Percentiles rank a stretch among this genome's conserved stretches.
Evolutionary conservation across 2,329 filamentous ascomycete species (phyloP).

Genomic region (Aspergillus jensenii): DNA sequence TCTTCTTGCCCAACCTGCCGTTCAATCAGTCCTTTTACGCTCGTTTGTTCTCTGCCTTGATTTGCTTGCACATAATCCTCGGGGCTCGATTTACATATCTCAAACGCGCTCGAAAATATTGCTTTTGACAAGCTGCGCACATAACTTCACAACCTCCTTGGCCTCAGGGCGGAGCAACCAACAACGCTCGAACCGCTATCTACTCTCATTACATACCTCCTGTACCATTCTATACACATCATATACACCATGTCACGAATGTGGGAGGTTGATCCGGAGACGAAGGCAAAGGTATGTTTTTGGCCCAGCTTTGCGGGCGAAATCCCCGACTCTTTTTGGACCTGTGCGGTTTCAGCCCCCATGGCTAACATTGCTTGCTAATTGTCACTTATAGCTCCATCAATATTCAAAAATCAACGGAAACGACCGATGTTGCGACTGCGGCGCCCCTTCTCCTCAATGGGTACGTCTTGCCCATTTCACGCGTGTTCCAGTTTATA

Average conservation of each 20-base stretch:
- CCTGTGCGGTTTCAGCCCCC: neutral
- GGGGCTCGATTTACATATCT: neutral
- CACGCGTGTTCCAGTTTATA: neutral
- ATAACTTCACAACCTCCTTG: neutral
- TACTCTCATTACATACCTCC: neutral
- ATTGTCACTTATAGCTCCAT: slow-evolving; percentile 62
- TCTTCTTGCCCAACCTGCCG: slow-evolving; percentile 2
- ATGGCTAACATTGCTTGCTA: slow-evolving; percentile 14
- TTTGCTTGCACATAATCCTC: neutral
- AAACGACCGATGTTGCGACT: slow-evolving; percentile 93
- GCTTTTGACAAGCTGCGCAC: neutral
- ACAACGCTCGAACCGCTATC: neutral
- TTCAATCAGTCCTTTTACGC: neutral
- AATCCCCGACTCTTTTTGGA: neutral
- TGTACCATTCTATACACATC: neutral
- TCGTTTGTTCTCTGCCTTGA: neutral
- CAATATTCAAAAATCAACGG: slow-evolving; percentile 86
- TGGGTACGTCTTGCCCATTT: slow-evolving; percentile 64
- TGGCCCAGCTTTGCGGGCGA: neutral
- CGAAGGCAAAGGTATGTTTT: slow-evolving; percentile 76
- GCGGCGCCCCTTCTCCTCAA: slow-evolving; percentile 91
- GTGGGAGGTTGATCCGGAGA: slow-evolving; percentile 99
- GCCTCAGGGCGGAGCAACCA: slow-evolving; percentile 1
- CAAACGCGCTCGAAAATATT: neutral
- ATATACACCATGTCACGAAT: slow-evolving; percentile 63